Base-by-base conservation (phyloP, 192 early-diverging fungal genomes). In the Coemansia guatemalensis region DNA sequence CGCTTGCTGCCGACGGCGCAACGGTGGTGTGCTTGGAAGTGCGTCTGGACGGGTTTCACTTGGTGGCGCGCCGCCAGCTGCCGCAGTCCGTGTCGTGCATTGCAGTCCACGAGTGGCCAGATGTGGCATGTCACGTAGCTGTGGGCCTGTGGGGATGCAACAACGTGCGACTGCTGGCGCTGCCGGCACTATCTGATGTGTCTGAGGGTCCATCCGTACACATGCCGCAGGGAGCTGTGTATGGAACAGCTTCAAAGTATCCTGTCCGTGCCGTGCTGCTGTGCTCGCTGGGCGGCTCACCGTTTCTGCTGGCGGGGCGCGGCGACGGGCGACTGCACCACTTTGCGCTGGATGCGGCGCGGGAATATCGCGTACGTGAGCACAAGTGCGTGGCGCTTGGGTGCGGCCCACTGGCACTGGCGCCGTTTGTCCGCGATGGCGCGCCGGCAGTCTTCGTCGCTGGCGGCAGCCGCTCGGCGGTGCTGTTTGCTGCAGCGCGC, bases 251-350 rank as follows among this genome's bases (percentile, higher is more conserved):
- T n/a, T 48, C 47, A 9, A 53, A 29, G 5, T 22, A 12, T 14
- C 22, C 50, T 23, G 50, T 25, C 4, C 50, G 21, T 12, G 20
- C 91, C 8, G 67, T 94, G 48, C 77, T 86, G 12, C 73, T 89
- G 56, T 62, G 83, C 44, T 67, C 69, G 5, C 83, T 98, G 48
- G 91, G 89, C 55, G 73, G 73, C 20, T 74, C 83, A 1, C 68
- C 69, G 20, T 95, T 95, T 61, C 65, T 95, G 6, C 64, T 97
- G 21, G 91, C 88, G 1, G 93, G 88, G 0, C 70, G 92, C 26
- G 94, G 93, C 58, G 92, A 98, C 72, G 96, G 96, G 2, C 82
- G 87, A n/a, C 63, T 98, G 44, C 74, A 85, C 48, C 85, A 87
- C n/a, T 95, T 87, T 27, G 67, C 67, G 29, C 48, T 75, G 26